Evolutionary conservation across 2,329 filamentous ascomycete species (phyloP).

Genomic region (Phialocephala subalpina): DNA sequence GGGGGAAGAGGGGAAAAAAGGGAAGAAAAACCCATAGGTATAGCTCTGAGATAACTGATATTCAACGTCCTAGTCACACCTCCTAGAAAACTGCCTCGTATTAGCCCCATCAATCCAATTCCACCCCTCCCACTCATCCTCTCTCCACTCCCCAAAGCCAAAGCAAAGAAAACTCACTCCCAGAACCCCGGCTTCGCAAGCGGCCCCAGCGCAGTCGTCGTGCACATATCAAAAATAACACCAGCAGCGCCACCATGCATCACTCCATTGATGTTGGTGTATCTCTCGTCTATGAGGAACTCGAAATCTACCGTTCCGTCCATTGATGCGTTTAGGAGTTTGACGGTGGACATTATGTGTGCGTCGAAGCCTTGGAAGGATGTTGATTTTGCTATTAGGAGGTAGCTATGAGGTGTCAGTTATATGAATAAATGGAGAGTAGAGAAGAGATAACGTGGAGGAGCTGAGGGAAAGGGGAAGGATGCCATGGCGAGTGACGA

Average conservation of each 20-base stretch:
- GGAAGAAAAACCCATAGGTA: slow-evolving; percentile 50
- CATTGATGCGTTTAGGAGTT: slow-evolving; percentile 42
- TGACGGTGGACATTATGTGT: slow-evolving; percentile 37
- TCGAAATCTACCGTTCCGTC: slow-evolving; percentile 50
- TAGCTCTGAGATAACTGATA: slow-evolving; percentile 58
- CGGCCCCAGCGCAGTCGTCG: slow-evolving; percentile 57
- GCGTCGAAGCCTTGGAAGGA: slow-evolving; percentile 36
- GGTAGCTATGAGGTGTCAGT: slow-evolving; percentile 31
- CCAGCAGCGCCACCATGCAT: slow-evolving; percentile 63
- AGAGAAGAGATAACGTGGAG: not conserved
- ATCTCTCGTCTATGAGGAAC: slow-evolving; percentile 51
- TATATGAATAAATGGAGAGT: not conserved
- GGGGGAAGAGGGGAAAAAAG: slow-evolving; percentile 1
- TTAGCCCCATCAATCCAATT: not conserved
- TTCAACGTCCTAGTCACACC: slow-evolving; percentile 58
- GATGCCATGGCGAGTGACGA: not conserved
- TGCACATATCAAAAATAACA: slow-evolving; percentile 63
- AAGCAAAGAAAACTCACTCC: slow-evolving; percentile 47
- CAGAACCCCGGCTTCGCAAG: slow-evolving; percentile 56
- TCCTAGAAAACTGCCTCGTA: slow-evolving; percentile 50
- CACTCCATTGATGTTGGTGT: slow-evolving; percentile 56
- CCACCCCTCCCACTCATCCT: not conserved
- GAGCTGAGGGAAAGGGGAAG: not conserved
- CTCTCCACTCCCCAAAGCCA: not conserved
- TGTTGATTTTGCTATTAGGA: slow-evolving; percentile 30